Conservation (phyloP, 73 alveolate species). For the Urostyla sp. region DNA sequence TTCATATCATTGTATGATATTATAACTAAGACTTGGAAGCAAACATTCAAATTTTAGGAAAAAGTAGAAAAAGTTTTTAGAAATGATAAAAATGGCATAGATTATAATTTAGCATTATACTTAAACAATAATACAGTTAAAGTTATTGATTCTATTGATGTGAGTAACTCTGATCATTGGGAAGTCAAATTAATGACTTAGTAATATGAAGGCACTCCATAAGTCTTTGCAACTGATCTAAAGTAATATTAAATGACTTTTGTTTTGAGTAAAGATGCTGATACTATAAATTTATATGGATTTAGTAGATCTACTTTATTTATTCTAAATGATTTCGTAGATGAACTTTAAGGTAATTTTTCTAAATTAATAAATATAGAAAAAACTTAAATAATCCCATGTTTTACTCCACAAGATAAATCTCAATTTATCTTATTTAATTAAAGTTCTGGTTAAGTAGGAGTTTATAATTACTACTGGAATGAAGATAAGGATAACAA, state of each 20-base stretch:
- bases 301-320: constrained; percentile 10
- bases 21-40: constrained; percentile 8
- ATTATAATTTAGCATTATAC: background rate
- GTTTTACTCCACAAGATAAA: constrained; percentile 2
- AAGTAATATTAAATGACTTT: constrained; percentile 48
- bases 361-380: background rate
- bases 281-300: background rate
- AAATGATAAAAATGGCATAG: constrained; percentile 20
- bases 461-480: background rate
- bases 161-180: background rate
- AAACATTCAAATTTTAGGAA: background rate
- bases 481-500: background rate
- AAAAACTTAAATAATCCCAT: constrained; percentile 20
- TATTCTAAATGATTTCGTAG: background rate
- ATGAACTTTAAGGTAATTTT: background rate
- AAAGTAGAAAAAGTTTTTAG: constrained; percentile 7
- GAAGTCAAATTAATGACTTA: background rate
- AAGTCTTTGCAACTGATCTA: constrained; percentile 33
- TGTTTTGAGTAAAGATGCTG: background rate
- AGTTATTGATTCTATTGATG: constrained; percentile 21
- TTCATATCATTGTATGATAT: constrained; percentile 40
- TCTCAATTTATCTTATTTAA: constrained; percentile 17
- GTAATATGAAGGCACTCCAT: constrained; percentile 10
- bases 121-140: constrained; percentile 12
- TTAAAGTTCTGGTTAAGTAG: background rate